Evolutionary conservation across 1,139 yeast genomes (phyloP).

Genomic region (Magnusiomyces tetraspermus): DNA sequence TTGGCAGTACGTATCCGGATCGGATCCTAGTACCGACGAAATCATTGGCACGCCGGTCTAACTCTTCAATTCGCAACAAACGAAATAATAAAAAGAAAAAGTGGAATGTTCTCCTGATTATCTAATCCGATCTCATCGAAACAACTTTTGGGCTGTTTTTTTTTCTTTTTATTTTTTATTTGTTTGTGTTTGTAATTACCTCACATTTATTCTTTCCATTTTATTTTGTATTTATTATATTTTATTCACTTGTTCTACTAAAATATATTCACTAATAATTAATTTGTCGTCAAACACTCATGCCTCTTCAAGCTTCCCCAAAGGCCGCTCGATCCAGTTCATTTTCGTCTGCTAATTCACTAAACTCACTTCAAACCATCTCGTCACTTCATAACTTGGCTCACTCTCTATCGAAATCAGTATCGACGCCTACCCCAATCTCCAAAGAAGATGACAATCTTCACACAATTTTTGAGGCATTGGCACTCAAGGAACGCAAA

Average conservation of each 20-base stretch:
- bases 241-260: too few species aligned
- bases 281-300: neutral
- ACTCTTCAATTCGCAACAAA: too few species aligned
- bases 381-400: neutral
- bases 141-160: neutral
- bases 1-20: conserved; percentile 47
- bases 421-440: conserved; percentile 20
- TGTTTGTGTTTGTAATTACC: neutral
- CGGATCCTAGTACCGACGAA: neutral
- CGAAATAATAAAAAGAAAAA: too few species aligned
- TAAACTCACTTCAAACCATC: neutral
- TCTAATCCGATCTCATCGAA: neutral
- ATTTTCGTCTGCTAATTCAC: neutral
- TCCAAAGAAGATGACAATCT: conserved; percentile 22
- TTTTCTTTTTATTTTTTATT: neutral
- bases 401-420: neutral
- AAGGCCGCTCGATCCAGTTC: neutral
- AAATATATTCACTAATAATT: too few species aligned
- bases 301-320: neutral
- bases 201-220: neutral
- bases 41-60: neutral
- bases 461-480: conserved; percentile 29
- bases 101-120: neutral
- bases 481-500: conserved; percentile 32
- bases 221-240: neutral